Percentiles rank a stretch among this genome's conserved stretches.
These are phyloP conservation scores for Sungouiella thailandica DNA, from an alignment of 805 yeast species.

Conservation along the genomic window DNA sequence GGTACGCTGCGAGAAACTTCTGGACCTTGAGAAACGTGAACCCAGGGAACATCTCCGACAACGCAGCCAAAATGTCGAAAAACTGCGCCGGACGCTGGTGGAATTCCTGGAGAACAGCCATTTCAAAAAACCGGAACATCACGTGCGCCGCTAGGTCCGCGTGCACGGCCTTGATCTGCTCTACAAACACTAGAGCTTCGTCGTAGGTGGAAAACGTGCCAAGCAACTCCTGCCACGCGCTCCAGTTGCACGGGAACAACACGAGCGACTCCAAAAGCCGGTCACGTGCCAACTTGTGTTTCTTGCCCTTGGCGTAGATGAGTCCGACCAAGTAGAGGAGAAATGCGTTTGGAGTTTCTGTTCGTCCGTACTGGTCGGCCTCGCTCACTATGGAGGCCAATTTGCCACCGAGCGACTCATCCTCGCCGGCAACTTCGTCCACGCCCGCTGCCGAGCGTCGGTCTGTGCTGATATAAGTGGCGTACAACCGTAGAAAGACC, in stretches of 20 bases:
- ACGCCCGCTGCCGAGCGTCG: slow-evolving; percentile 64
- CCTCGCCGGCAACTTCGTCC: slow-evolving; percentile 41
- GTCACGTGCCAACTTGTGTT: slow-evolving; percentile 55
- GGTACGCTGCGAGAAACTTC: slow-evolving; percentile 75
- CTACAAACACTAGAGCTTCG: slow-evolving; percentile 45
- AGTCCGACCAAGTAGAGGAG: slow-evolving; percentile 71
- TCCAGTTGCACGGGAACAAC: slow-evolving; percentile 84
- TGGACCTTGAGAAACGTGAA: slow-evolving; percentile 75
- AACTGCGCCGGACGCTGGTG: slow-evolving; percentile 59
- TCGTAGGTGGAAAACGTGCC: slow-evolving; percentile 57
- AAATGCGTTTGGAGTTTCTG: slow-evolving; percentile 54
- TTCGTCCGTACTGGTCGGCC: slow-evolving; percentile 32
- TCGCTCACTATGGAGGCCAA: slow-evolving; percentile 36
- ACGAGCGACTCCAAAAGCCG: slow-evolving; percentile 57
- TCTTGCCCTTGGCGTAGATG: slow-evolving; percentile 57
- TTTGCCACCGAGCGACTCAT: slow-evolving; percentile 19
- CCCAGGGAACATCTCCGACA: slow-evolving; percentile 59
- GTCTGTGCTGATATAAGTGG: slow-evolving; percentile 73
- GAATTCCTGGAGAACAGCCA: slow-evolving; percentile 71
- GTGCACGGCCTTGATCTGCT: slow-evolving; percentile 33
- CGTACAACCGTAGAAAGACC: slow-evolving; percentile 60
- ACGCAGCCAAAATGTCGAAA: slow-evolving; percentile 42
- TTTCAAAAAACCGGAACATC: slow-evolving; percentile 53
- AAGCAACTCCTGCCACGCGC: slow-evolving; percentile 82
- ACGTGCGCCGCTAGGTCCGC: slow-evolving; percentile 24